phyloP scores from a whole-genome alignment of 257 asterid species.

The Solanum bulbocastanum region DNA sequence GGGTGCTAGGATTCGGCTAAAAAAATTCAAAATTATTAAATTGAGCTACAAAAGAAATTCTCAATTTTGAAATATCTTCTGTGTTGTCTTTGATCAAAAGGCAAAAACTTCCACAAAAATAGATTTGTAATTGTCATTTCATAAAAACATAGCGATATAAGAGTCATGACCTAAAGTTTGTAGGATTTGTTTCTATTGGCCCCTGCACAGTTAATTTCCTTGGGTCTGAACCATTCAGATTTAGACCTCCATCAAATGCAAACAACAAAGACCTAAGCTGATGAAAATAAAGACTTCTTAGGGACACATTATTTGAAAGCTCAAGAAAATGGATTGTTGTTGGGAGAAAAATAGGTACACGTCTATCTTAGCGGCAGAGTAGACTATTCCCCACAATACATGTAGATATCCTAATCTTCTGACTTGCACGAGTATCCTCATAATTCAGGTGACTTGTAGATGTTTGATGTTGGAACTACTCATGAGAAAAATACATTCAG shows the following conservation, averaged over 20 bases:
- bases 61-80: not conserved
- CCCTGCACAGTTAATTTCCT: not conserved
- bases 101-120: not conserved
- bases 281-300: not conserved
- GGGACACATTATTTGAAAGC: not conserved
- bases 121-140: not conserved
- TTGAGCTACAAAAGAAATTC: not conserved
- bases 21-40: not conserved
- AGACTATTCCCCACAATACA: not conserved
- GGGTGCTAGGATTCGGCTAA: not conserved
- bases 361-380: not conserved
- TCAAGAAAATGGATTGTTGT: not conserved
- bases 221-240: not conserved
- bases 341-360: not conserved
- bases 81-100: not conserved
- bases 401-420: not conserved
- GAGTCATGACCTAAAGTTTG: not conserved
- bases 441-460: not conserved
- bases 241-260: not conserved
- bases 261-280: not conserved
- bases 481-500: not conserved
- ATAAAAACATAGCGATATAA: not conserved
- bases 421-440: not conserved
- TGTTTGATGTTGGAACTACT: not conserved
- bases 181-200: not conserved